Percentiles rank a stretch among this genome's conserved stretches.
Evolutionary conservation across 2,329 filamentous ascomycete species (phyloP).

Genomic region (Pleoardoris graminearum): DNA sequence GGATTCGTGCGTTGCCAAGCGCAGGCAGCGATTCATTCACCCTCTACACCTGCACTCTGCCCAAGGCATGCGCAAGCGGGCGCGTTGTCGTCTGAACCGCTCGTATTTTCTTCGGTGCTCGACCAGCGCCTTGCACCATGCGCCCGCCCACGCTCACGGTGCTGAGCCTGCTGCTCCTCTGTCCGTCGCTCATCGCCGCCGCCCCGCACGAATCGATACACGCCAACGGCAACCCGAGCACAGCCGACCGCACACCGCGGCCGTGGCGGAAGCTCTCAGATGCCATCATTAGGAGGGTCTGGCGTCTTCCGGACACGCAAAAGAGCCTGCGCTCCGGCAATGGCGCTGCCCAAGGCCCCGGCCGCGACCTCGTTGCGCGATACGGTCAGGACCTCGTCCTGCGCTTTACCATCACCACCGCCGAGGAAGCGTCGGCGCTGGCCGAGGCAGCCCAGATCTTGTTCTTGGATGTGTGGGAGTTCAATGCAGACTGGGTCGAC

Average conservation of each 20-base stretch:
- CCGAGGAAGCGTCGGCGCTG: conserved; percentile 70
- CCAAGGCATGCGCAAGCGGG: neutral
- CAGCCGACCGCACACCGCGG: conserved; percentile 24
- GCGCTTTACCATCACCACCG: conserved; percentile 76
- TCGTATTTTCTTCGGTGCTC: conserved; percentile 4
- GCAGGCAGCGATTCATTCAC: neutral
- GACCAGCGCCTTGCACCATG: conserved; percentile 34
- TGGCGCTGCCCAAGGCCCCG: conserved; percentile 12
- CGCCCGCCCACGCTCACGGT: conserved; percentile 30
- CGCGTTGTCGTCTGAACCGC: conserved; percentile 3
- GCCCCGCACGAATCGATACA: conserved; percentile 36
- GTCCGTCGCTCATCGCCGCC: conserved; percentile 30
- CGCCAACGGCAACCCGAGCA: conserved; percentile 16
- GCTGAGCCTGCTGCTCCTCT: conserved; percentile 37
- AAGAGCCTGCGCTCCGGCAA: conserved; percentile 9
- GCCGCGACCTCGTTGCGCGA: conserved; percentile 43
- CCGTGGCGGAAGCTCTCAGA: conserved; percentile 47
- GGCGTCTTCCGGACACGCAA: conserved; percentile 29
- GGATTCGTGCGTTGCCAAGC: neutral
- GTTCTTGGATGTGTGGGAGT: conserved; percentile 89
- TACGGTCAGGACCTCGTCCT: conserved; percentile 87
- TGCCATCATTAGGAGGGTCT: conserved; percentile 39
- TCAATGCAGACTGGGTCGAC: conserved; percentile 79
- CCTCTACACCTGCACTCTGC: neutral
- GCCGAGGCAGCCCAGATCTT: conserved; percentile 73